Evolutionary conservation across 805 yeast genomes (phyloP).

Genomic region (Teunomyces funiuensis): DNA sequence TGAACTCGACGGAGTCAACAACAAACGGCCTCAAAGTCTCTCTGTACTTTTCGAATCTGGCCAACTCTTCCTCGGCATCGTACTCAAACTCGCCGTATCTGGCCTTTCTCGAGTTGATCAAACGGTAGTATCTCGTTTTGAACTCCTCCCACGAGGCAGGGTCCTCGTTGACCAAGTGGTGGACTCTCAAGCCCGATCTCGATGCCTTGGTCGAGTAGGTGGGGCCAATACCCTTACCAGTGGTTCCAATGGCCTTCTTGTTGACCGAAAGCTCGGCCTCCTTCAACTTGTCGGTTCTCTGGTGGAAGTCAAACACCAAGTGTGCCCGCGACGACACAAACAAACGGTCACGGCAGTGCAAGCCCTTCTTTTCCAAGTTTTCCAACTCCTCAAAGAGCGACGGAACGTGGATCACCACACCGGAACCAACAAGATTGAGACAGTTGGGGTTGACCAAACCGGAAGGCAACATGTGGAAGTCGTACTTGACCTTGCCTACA

Average conservation of each 20-base stretch:
- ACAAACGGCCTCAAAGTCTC: constrained; percentile 84
- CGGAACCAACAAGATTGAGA: constrained; percentile 86
- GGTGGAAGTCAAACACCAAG: constrained; percentile 96
- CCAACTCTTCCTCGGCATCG: constrained; percentile 78
- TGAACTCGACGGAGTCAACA: constrained; percentile 84
- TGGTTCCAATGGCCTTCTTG: constrained; percentile 91
- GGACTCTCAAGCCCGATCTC: constrained; percentile 95
- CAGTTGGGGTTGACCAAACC: constrained; percentile 96
- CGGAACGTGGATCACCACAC: constrained; percentile 95
- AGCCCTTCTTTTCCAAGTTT: constrained; percentile 78
- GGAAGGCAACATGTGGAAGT: constrained; percentile 98
- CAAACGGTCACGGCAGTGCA: constrained; percentile 70
- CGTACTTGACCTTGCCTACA: constrained; percentile 83
- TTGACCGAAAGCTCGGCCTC: constrained; percentile 82
- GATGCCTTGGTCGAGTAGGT: constrained; percentile 96
- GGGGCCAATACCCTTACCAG: constrained; percentile 99
- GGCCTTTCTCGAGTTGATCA: constrained; percentile 76
- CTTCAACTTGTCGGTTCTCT: constrained; percentile 91
- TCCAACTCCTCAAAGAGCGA: constrained; percentile 87
- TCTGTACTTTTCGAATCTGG: constrained; percentile 70
- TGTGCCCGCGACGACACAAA: constrained; percentile 94
- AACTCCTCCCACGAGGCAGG: constrained; percentile 94
- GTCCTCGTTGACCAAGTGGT: constrained; percentile 87
- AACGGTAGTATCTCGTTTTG: constrained; percentile 69
- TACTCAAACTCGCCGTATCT: constrained; percentile 94